Conservation (phyloP, 371 early-diverging fungal genomes). For the Rhizopus delemar region DNA sequence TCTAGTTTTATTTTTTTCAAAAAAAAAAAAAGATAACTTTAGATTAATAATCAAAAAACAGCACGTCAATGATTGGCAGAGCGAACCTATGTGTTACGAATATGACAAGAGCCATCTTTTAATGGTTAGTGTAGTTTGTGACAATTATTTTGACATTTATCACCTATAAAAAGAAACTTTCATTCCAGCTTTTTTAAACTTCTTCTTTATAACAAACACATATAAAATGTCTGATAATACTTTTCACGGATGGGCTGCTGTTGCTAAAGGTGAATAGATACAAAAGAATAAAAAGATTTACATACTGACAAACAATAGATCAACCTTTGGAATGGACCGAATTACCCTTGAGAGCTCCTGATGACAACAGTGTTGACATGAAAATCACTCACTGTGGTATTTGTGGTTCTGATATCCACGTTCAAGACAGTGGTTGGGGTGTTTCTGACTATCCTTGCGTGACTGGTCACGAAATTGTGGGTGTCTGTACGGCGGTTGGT, state of each 20-base stretch:
- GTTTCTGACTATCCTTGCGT: constrained; percentile 50
- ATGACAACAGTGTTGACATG: constrained; percentile 53
- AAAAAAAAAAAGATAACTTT: no score
- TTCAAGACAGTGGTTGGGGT: constrained; percentile 59
- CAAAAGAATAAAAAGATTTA: background rate
- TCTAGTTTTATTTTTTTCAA: no score
- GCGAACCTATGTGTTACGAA: no score
- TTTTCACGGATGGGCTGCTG: constrained; percentile 30
- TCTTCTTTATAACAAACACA: no score
- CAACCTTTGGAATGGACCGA: constrained; percentile 13
- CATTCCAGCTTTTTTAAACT: no score
- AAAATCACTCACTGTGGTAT: constrained; percentile 56
- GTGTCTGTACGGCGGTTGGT: constrained; percentile 50
- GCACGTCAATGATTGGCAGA: no score
- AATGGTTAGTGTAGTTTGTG: no score
- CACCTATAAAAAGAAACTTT: no score
- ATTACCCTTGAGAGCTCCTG: constrained; percentile 41
- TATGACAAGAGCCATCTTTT: no score
- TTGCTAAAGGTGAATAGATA: constrained; percentile 17
- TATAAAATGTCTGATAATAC: constrained; percentile 8
- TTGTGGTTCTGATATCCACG: constrained; percentile 61
- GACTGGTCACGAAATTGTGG: constrained; percentile 65
- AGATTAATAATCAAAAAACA: no score
- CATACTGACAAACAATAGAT: constrained; percentile 10
- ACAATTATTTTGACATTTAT: no score